phyloP scores from a whole-genome alignment of 768 basidiomycete species.

The Trametes punicea region DNA sequence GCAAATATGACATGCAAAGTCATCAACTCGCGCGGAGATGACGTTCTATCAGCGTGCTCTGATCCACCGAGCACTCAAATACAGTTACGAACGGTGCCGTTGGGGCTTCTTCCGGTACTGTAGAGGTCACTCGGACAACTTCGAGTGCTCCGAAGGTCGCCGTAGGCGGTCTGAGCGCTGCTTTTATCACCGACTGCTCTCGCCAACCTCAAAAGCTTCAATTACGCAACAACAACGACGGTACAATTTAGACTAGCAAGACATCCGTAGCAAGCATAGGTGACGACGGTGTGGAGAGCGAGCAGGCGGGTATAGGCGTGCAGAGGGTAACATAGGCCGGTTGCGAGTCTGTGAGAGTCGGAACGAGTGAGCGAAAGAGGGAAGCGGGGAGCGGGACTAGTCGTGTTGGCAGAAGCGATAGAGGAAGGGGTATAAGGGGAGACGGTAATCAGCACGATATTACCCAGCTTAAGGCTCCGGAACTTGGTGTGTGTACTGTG shows the following conservation, averaged over 20 bases:
- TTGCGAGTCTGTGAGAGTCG: background rate
- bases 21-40: no score
- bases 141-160: no score
- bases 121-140: no score
- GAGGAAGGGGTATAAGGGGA: slow-evolving; percentile 5
- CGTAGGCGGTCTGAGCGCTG: no score
- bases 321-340: slow-evolving; percentile 21
- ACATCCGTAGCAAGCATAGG: slow-evolving; percentile 20
- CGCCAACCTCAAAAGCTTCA: slow-evolving; percentile 9
- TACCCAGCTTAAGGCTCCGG: slow-evolving; percentile 6
- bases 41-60: no score
- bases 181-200: background rate
- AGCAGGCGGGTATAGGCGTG: slow-evolving; percentile 20
- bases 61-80: no score
- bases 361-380: slow-evolving; percentile 2
- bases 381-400: background rate
- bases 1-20: no score
- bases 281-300: slow-evolving; percentile 2
- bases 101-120: no score
- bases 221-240: slow-evolving; percentile 22
- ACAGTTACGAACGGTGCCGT: no score
- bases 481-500: slow-evolving; percentile 9
- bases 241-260: slow-evolving; percentile 20
- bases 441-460: slow-evolving; percentile 10
- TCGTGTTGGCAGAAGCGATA: slow-evolving; percentile 10